A percentile compares a stretch with the other conserved stretches of the same genome.
Conservation (phyloP, 169 alveolate species). For the Plasmodium knowlesi region DNA sequence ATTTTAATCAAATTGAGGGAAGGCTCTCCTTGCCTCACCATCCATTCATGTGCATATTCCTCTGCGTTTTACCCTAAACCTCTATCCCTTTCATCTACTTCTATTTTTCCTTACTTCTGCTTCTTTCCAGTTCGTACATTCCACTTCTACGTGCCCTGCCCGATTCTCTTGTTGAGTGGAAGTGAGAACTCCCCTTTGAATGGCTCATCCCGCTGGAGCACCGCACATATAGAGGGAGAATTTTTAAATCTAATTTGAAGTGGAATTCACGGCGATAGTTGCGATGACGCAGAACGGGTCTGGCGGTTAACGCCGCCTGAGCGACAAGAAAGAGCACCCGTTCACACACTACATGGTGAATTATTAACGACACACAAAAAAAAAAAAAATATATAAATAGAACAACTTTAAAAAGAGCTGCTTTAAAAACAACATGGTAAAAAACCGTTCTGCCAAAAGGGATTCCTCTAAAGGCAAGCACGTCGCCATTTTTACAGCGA, state of each 20-base stretch:
- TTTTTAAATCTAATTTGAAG: too few species aligned
- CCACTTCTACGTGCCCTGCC: neutral
- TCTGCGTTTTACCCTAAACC: neutral
- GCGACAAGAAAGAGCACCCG: neutral
- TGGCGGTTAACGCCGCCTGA: neutral
- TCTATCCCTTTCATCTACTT: neutral
- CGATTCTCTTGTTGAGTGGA: neutral
- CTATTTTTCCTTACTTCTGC: neutral
- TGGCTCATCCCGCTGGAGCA: neutral
- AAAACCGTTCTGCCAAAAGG: neutral
- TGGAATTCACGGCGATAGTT: neutral
- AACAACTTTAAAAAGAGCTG: neutral
- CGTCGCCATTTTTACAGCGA: conserved; percentile 28
- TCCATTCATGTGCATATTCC: neutral
- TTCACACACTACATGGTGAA: neutral
- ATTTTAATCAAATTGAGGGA: neutral
- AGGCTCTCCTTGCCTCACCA: neutral
- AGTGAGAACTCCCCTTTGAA: neutral
- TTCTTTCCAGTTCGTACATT: neutral
- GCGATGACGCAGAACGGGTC: neutral
- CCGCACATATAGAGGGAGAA: neutral
- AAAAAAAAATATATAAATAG: conserved; percentile 3
- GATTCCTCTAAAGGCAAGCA: neutral
- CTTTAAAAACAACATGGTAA: neutral
- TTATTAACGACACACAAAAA: conserved; percentile 2